Evolutionary conservation across 768 basidiomycete species (phyloP), one percentile per base, ranked within the genome.

Genomic region (Rhodosporidiobolus odoratus): DNA sequence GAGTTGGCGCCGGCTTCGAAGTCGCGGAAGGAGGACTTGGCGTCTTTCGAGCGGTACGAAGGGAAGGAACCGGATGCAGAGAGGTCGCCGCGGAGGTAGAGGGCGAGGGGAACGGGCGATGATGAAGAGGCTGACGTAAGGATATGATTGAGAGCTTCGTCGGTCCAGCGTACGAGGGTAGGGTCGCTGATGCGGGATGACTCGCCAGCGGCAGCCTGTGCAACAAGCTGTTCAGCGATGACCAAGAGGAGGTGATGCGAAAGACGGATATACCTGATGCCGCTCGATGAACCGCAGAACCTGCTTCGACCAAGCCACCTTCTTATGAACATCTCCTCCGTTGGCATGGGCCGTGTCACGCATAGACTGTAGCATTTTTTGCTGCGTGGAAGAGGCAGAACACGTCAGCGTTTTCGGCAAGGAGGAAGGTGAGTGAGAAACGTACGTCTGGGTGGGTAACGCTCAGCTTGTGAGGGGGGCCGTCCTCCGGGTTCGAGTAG

Each of bases 21-120:
- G 77, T 93, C 92, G 32, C 91, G 84, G 81, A 98, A 98, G 2
- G 95, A 92, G 12, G 83, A 77, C 8, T 90, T 84, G 3, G 89
- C 88, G 76, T 90, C 90, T 66, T 85, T 85, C 0, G 82, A 82
- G 30, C 89, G 75, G 69, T 85, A 82, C 17, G 86, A 83, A 0
- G 90, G 89, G 78, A 86, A 88, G 7, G 85, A 83, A 78, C 92
- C 92, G 1, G 86, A 86, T 0, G 88, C 82, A 4, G 85, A 84
- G n/a, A 95, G 83, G 2, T 86, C 86, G 0, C 88, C 92, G 25
- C 88, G 86, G 68, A 89, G 83, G 79, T 87, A 92, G 35, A 89
- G 78, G 0, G 92, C 90, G 74, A 92, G 89, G 0, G 91, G 85
- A 1, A 85, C 81, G 58, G 86, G 80, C 5, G 82, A 80, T 7